Evolutionary conservation across 1,284 basidiomycete species (phyloP), one percentile per base, ranked within the genome.

Genomic region (Cryptococcus sp.): DNA sequence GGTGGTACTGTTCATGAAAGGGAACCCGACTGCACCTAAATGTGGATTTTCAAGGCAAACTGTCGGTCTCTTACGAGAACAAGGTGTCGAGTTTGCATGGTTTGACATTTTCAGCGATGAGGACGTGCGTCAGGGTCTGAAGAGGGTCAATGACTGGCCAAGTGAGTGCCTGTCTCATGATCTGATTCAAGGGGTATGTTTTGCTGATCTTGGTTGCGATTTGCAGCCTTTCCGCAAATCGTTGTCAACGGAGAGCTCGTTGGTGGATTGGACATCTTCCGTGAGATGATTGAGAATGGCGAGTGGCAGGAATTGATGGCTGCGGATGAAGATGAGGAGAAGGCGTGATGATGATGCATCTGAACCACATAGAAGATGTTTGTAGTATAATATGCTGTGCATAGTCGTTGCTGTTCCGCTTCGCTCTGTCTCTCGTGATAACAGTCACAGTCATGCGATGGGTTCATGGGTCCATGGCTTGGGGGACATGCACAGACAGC

Each of bases 1-100:
- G 63, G 82, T 85, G 55, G 79, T 99, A 56, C 79, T 99, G 57
- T 98, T 99, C 84, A 99, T 99, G 94, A 99, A 99, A 81, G 96
- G 95, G 22, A 88, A 87, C 64, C 91, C 91, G 0, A 85, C 88
- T 48, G 82, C 84, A 25, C 96, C 93, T 2, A 87, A 91, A 62
- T 95, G 95, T 68, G 96, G 88, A 10, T 90, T 90, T 79, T 87
- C 86, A 50, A 82, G 88, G 44, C 84, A 87, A 78, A 88, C 87
- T 15, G 86, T 89, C 51, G 84, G 80, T 15, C 77, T 89, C 27
- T 78, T 90, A 56, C 75, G 82, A 45, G 83, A 86, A 58, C 82
- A 88, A 65, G 81, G 81, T 10, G 82, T 89, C 52, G 81, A 84
- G 64, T 89, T 87, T 77, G 81, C 83, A n/a, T 83, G 84, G 75